Conservation (phyloP, 2,329 filamentous ascomycete species). For the Ophiocordyceps sinensis region DNA sequence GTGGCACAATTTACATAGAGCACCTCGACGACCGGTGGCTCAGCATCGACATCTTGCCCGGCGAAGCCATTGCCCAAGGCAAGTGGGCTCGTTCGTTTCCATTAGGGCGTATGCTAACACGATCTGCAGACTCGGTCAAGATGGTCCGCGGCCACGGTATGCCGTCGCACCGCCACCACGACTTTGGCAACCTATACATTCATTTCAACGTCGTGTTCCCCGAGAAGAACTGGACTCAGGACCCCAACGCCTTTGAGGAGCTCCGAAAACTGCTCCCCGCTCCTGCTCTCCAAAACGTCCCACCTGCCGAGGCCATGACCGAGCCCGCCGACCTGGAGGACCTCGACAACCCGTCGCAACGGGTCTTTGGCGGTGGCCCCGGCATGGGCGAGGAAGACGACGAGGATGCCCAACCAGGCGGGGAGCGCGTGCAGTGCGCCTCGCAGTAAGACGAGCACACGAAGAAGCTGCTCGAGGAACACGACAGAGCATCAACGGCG, state of each 20-base stretch:
- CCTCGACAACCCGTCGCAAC: slow-evolving; percentile 52
- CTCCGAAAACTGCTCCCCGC: slow-evolving; percentile 78
- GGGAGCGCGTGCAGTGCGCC: slow-evolving; percentile 73
- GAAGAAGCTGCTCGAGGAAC: background rate
- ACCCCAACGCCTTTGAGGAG: slow-evolving; percentile 57
- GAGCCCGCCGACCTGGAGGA: slow-evolving; percentile 83
- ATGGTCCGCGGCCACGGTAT: slow-evolving; percentile 94
- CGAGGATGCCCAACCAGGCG: slow-evolving; percentile 59
- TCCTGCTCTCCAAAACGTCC: slow-evolving; percentile 44
- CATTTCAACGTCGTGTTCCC: slow-evolving; percentile 98
- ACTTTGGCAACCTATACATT: slow-evolving; percentile 91
- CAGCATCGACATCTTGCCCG: slow-evolving; percentile 80
- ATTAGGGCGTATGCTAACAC: background rate
- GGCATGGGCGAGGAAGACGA: slow-evolving; percentile 59
- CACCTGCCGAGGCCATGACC: slow-evolving; percentile 76
- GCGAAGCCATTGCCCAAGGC: slow-evolving; percentile 90
- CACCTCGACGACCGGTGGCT: slow-evolving; percentile 97
- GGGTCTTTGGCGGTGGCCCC: slow-evolving; percentile 54
- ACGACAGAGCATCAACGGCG: background rate
- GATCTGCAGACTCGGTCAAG: slow-evolving; percentile 64
- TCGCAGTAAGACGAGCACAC: slow-evolving; percentile 50
- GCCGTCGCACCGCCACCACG: slow-evolving; percentile 90
- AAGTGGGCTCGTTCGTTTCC: slow-evolving; percentile 22
- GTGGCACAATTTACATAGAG: slow-evolving; percentile 83
- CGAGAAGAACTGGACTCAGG: slow-evolving; percentile 53